Percentiles rank a stretch among this genome's conserved stretches.
phyloP scores from a whole-genome alignment of 306 rosid species.

The Lathyrus oleraceus region DNA sequence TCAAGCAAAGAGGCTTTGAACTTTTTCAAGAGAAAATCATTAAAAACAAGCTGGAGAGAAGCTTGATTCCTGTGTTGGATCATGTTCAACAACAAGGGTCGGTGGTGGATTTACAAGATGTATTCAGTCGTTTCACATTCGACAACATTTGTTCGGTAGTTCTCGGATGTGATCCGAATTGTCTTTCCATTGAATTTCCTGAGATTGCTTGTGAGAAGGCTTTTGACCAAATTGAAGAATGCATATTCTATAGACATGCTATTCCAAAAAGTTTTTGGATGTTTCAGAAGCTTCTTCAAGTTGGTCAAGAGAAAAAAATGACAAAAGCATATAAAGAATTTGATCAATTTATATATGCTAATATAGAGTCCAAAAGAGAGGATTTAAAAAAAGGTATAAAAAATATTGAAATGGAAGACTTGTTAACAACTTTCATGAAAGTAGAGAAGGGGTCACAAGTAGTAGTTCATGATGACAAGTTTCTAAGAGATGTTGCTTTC shows the following conservation, averaged over 20 bases:
- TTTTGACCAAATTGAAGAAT: conserved; percentile 37
- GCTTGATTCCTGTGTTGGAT: conserved; percentile 35
- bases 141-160: conserved; percentile 41
- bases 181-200: conserved; percentile 43
- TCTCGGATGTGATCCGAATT: conserved; percentile 47
- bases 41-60: conserved; percentile 15
- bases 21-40: conserved; percentile 18
- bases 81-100: neutral
- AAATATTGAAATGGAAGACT: conserved; percentile 5
- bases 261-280: conserved; percentile 45
- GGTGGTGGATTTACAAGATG: conserved; percentile 44
- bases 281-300: conserved; percentile 40
- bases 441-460: neutral
- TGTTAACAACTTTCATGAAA: conserved; percentile 23
- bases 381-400: neutral
- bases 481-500: conserved; percentile 48
- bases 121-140: conserved; percentile 44
- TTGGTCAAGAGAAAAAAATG: conserved; percentile 45
- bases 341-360: conserved; percentile 37
- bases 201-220: conserved; percentile 42
- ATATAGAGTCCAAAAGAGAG: conserved; percentile 35
- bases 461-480: conserved; percentile 24
- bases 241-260: conserved; percentile 33
- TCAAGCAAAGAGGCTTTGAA: conserved; percentile 12
- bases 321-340: conserved; percentile 31